These are phyloP conservation scores for Pyricularia sp. DNA, from an alignment of 2,329 filamentous ascomycete genomes.

Conservation along the genomic window DNA sequence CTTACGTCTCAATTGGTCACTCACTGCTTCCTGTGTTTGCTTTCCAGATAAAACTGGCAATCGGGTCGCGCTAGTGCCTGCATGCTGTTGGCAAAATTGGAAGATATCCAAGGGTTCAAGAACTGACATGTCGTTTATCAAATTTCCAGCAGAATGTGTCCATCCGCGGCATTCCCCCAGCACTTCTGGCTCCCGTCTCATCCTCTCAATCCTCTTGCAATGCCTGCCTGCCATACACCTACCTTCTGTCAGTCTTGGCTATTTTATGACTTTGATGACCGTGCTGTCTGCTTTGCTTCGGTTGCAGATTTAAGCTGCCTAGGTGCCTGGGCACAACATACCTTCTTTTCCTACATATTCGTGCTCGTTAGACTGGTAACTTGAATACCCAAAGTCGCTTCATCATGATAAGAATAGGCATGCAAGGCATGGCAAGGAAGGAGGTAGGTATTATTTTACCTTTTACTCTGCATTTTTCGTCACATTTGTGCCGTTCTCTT, in stretches of 20 bases:
- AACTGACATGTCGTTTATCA: neutral
- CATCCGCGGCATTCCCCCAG: neutral
- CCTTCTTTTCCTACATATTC: too few relatives aligned
- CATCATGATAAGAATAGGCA: neutral
- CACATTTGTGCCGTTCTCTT: too few relatives aligned
- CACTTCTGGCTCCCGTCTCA: neutral
- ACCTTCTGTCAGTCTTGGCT: neutral
- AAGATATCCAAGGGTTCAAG: neutral
- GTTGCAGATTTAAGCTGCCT: neutral
- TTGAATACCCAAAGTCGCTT: neutral
- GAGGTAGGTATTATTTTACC: neutral
- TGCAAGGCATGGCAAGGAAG: too few relatives aligned
- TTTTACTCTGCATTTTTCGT: neutral
- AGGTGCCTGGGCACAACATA: neutral
- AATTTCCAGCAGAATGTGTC: neutral
- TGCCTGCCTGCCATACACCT: neutral
- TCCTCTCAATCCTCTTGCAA: neutral
- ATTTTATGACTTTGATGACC: neutral
- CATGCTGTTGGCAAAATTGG: neutral
- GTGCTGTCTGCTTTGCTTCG: neutral
- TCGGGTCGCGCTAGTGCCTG: neutral
- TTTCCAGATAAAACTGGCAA: neutral
- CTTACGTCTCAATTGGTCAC: neutral
- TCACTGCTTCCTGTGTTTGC: neutral
- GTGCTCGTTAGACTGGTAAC: neutral